Evolutionary conservation across 768 basidiomycete genomes (phyloP).

Genomic region (Hortiboletus flavorubellus): DNA sequence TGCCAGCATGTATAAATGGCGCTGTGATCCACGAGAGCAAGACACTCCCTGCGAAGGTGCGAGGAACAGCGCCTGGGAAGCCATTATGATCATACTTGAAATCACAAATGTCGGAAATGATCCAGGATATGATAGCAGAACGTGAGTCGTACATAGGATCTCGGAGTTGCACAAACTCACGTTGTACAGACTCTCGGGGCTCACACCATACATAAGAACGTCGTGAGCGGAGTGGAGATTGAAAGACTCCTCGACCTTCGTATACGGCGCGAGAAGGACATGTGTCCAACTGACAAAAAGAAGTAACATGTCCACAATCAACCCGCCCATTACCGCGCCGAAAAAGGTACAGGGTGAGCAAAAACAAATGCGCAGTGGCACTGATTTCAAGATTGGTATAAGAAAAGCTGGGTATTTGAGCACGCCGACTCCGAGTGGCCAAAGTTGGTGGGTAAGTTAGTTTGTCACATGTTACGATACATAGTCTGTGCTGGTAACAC

Average conservation of each 20-base stretch:
- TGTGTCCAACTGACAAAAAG: slow-evolving; percentile 56
- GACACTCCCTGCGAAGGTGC: slow-evolving; percentile 81
- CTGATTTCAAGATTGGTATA: no score
- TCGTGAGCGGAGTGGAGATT: slow-evolving; percentile 92
- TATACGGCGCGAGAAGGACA: slow-evolving; percentile 78
- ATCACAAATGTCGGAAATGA: not conserved
- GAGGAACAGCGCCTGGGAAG: slow-evolving; percentile 86
- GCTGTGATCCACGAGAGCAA: slow-evolving; percentile 56
- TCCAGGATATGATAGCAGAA: not conserved
- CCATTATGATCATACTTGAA: slow-evolving; percentile 83
- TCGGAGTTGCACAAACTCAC: slow-evolving; percentile 37
- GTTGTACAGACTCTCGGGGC: slow-evolving; percentile 39
- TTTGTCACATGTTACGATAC: not conserved
- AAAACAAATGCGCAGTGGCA: not conserved
- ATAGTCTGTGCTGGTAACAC: no score
- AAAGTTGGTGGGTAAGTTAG: no score
- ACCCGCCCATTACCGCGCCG: slow-evolving; percentile 9
- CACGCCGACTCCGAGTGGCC: not conserved
- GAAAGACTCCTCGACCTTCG: slow-evolving; percentile 98
- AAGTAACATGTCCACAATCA: slow-evolving; percentile 48
- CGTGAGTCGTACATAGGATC: slow-evolving; percentile 8
- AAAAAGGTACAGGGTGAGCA: not conserved
- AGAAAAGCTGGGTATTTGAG: not conserved
- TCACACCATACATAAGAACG: slow-evolving; percentile 70
- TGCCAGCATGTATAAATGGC: slow-evolving; percentile 46